These are phyloP conservation scores for Plectosphaerella plurivora DNA, from an alignment of 2,329 filamentous ascomycete species.

Conservation along the genomic window DNA sequence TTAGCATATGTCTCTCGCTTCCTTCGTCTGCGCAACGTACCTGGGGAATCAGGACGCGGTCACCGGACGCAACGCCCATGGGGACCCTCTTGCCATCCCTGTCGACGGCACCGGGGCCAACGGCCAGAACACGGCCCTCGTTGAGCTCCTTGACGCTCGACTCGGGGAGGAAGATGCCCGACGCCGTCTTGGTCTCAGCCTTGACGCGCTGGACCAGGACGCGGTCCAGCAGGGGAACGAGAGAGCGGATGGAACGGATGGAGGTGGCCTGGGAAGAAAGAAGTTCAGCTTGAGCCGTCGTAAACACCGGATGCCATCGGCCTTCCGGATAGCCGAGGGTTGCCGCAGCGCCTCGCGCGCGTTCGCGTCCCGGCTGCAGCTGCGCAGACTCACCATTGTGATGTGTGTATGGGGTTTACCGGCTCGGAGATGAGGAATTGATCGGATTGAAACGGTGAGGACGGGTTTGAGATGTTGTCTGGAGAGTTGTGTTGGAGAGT, in stretches of 20 bases:
- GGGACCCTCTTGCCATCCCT: conserved; percentile 84
- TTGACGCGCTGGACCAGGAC: conserved; percentile 98
- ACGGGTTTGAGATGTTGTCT: too few relatives aligned
- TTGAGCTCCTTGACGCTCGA: conserved; percentile 97
- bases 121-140: conserved; percentile 92
- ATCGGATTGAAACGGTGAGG: not conserved
- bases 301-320: not conserved
- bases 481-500: conserved; percentile 13
- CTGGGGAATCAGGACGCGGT: conserved; percentile 94
- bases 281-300: not conserved
- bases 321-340: not conserved
- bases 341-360: not conserved
- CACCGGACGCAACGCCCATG: conserved; percentile 77
- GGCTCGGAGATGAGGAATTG: not conserved
- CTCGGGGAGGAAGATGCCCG: conserved; percentile 97
- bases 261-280: conserved; percentile 52
- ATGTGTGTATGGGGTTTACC: not conserved
- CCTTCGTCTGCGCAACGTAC: conserved; percentile 43
- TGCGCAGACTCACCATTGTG: conserved; percentile 18
- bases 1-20: not conserved
- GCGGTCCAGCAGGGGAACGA: conserved; percentile 94
- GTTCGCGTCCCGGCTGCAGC: not conserved
- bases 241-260: conserved; percentile 91
- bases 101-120: conserved; percentile 84
- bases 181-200: conserved; percentile 92